Evolutionary conservation across 1,139 yeast species (phyloP).

Genomic region (Zygosaccharomyces sapae): DNA sequence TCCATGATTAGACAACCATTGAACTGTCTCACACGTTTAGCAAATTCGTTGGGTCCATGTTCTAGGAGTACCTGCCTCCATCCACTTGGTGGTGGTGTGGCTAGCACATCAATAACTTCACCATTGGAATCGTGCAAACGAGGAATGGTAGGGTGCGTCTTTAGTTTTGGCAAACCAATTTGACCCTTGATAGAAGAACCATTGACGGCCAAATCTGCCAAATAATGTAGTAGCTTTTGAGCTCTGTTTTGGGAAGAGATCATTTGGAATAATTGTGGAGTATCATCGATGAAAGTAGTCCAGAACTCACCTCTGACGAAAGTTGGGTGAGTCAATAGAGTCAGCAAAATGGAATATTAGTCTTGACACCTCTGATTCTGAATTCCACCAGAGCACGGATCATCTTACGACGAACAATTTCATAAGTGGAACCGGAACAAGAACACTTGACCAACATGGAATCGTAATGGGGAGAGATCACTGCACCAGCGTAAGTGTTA

Average conservation of each 20-base stretch:
- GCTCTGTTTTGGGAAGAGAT: slow-evolving; percentile 95
- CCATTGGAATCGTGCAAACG: slow-evolving; percentile 54
- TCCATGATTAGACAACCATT: slow-evolving; percentile 92
- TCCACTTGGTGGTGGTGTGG: slow-evolving; percentile 63
- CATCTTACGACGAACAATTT: slow-evolving; percentile 96
- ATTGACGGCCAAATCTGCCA: slow-evolving; percentile 90
- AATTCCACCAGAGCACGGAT: slow-evolving; percentile 93
- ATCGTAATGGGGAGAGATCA: slow-evolving; percentile 96
- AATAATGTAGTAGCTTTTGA: slow-evolving; percentile 79
- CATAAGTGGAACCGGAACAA: slow-evolving; percentile 93
- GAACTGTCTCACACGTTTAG: slow-evolving; percentile 76
- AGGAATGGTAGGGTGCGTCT: slow-evolving; percentile 72
- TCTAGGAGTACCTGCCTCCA: slow-evolving; percentile 86
- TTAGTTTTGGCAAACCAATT: slow-evolving; percentile 81
- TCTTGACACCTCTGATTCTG: slow-evolving; percentile 97
- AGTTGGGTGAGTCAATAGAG: slow-evolving; percentile 88
- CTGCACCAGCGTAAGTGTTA: slow-evolving; percentile 97
- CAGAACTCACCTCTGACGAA: slow-evolving; percentile 87
- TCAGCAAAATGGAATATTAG: slow-evolving; percentile 94
- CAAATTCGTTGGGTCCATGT: slow-evolving; percentile 85
- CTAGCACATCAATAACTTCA: slow-evolving; percentile 54
- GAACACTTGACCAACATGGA: slow-evolving; percentile 98
- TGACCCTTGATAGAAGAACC: slow-evolving; percentile 96
- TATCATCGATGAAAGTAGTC: slow-evolving; percentile 98
- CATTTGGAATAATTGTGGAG: slow-evolving; percentile 94